Conservation (phyloP, 495 filamentous ascomycete genomes). For the Tuber aestivum region DNA sequence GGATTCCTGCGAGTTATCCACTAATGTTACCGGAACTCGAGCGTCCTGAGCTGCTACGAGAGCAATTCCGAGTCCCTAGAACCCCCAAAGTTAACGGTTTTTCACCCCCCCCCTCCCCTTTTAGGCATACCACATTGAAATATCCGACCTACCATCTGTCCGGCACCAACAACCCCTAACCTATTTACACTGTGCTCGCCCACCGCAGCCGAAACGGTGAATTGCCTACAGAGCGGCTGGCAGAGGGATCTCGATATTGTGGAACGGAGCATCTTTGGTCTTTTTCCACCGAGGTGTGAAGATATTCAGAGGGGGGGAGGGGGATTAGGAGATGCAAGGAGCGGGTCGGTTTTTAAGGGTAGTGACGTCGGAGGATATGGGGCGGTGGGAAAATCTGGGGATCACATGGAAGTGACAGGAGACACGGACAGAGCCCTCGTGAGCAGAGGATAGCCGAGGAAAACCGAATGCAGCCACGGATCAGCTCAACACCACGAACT, state of each 20-base stretch:
- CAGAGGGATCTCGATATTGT: background rate
- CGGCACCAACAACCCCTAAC: slow-evolving; percentile 88
- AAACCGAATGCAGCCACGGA: background rate
- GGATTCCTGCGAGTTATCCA: slow-evolving; percentile 80
- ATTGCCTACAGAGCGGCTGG: background rate
- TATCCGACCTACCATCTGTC: slow-evolving; percentile 72
- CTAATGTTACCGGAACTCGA: slow-evolving; percentile 72
- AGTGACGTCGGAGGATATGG: background rate
- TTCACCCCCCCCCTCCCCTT: slow-evolving; percentile 27
- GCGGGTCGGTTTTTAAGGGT: background rate
- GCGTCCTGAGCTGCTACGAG: slow-evolving; percentile 87
- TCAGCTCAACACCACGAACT: background rate
- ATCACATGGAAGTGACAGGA: background rate
- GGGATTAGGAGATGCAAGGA: background rate
- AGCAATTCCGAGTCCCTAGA: slow-evolving; percentile 88
- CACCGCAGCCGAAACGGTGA: slow-evolving; percentile 9
- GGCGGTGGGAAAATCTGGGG: background rate
- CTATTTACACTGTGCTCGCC: slow-evolving; percentile 62
- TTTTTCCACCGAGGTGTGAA: background rate
- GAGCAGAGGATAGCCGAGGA: background rate
- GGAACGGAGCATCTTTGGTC: background rate
- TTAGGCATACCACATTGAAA: background rate
- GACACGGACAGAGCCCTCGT: background rate
- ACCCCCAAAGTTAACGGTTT: slow-evolving; percentile 8
- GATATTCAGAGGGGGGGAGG: background rate